Evolutionary conservation across 257 asterid species (phyloP).

Genomic region (Capsicum pubescens): DNA sequence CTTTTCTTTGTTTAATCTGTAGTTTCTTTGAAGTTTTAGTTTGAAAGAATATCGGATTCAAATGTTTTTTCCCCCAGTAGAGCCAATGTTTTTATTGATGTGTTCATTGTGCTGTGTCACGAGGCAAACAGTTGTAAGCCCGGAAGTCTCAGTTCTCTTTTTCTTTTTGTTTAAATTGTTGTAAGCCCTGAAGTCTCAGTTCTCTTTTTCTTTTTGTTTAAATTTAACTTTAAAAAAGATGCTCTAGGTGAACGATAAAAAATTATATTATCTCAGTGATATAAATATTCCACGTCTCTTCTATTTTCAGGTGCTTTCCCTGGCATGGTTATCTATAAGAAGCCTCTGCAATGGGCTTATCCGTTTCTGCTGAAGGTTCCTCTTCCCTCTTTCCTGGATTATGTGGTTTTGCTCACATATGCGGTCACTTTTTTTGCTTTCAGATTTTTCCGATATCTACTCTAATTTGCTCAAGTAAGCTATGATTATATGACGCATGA

Average conservation of each 20-base stretch:
- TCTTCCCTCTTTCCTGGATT: slow-evolving; percentile 12
- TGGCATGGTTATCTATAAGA: slow-evolving; percentile 4
- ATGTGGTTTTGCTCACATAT: background rate
- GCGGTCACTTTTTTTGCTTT: background rate
- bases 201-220: background rate
- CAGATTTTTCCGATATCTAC: background rate
- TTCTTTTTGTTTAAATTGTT: background rate
- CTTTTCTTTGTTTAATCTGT: background rate
- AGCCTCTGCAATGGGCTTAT: background rate
- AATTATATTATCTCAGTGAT: background rate
- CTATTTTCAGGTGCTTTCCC: slow-evolving; percentile 14
- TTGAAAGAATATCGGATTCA: background rate
- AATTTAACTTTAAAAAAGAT: background rate
- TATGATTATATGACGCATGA: slow-evolving; percentile 3
- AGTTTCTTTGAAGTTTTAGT: background rate
- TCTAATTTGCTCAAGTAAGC: background rate
- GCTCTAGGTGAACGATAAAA: background rate
- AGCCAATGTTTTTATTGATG: background rate
- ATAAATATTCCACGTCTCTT: background rate
- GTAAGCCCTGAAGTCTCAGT: background rate
- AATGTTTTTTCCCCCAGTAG: too few relatives aligned
- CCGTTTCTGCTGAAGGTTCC: background rate
- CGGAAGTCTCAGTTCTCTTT: background rate
- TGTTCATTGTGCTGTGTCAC: background rate
- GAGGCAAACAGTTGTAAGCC: background rate